Evolutionary conservation across 2,329 filamentous ascomycete species (phyloP).

Genomic region (Pseudocercospora ulei): DNA sequence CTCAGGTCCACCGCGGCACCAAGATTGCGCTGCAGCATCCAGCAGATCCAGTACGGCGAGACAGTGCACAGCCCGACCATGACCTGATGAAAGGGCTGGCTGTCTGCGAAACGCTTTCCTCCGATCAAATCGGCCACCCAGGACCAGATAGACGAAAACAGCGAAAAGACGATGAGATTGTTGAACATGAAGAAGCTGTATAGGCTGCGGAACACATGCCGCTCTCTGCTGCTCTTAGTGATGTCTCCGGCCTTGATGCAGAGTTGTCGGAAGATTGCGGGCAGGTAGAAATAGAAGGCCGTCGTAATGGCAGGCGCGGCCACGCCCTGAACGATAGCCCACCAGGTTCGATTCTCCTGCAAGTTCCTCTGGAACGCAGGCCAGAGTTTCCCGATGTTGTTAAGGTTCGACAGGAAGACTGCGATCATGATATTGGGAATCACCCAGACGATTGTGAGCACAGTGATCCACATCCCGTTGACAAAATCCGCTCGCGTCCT

Average conservation of each 20-base stretch:
- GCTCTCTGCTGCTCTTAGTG: conserved; percentile 83
- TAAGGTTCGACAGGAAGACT: conserved; percentile 79
- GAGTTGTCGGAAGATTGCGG: conserved; percentile 81
- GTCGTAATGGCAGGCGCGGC: conserved; percentile 79
- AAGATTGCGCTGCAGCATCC: conserved; percentile 82
- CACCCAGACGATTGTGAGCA: conserved; percentile 78
- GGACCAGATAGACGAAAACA: conserved; percentile 73
- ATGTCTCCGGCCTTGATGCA: conserved; percentile 75
- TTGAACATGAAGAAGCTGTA: conserved; percentile 98
- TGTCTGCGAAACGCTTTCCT: conserved; percentile 50
- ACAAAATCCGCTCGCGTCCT: conserved; percentile 64
- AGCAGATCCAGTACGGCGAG: conserved; percentile 89
- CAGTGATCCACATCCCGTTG: conserved; percentile 72
- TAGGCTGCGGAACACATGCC: conserved; percentile 80
- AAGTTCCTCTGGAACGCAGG: conserved; percentile 58
- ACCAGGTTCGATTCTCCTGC: conserved; percentile 53
- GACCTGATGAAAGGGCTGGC: conserved; percentile 53
- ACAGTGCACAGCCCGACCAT: conserved; percentile 70
- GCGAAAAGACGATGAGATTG: conserved; percentile 85
- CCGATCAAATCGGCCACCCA: conserved; percentile 48
- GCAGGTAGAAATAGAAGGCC: conserved; percentile 74
- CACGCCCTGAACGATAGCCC: conserved; percentile 88
- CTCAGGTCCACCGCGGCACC: conserved; percentile 90
- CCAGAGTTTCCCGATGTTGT: conserved; percentile 74
- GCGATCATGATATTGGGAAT: conserved; percentile 89